Base-by-base conservation (phyloP, 176 grass and related monocot species). In the Carex scoparia region DNA sequence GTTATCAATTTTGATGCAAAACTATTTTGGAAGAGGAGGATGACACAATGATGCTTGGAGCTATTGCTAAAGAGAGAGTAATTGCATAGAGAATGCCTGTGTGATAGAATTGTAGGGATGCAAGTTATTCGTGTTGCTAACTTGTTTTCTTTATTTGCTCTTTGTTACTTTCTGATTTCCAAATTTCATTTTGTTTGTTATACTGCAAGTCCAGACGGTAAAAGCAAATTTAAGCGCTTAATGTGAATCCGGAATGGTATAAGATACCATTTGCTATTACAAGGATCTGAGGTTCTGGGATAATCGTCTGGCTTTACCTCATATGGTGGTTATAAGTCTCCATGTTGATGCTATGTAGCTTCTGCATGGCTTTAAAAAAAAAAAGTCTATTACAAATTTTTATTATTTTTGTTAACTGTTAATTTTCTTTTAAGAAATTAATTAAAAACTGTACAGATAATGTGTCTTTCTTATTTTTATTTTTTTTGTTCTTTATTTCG, bases 51-150 rank as follows among this genome's bases (percentile, higher is more conserved):
- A 59, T 61, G 74, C 88, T 64, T 68, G 67, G 86, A 40, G 59
- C 85, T 61, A 15, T 44, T 85, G 11, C 65, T 85, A 65, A 69
- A 16, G 69, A 65, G 19, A 42, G 19, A 42, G 61, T 63, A 44
- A 37, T n/a, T 82, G 32, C 40, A 65, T 61, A 28, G 35, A 53
- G 80, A 66, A 61, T 82, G 79, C 60, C 63, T 92, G 85, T 93
- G 82, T 81, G 8, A 84, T 84, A 81, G 85, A 91, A 83, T 38
- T 88, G 85, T 88, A 86, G 79, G 61, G 9, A 65, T 81, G 33
- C 1, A 48, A 62, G 16, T 62, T 81, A 23, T 30, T 28, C 5
- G 35, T 63, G 60, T 65, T 81, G 30, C 51, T 35, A 71, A 44
- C 18, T 71, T 46, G 69, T 71, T 71, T 10, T 44, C 37, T 42